A percentile compares a stretch with the other conserved stretches of the same genome.
phyloP scores from a whole-genome alignment of 2,329 filamentous ascomycete species.

The Verticillium albo-atrum region DNA sequence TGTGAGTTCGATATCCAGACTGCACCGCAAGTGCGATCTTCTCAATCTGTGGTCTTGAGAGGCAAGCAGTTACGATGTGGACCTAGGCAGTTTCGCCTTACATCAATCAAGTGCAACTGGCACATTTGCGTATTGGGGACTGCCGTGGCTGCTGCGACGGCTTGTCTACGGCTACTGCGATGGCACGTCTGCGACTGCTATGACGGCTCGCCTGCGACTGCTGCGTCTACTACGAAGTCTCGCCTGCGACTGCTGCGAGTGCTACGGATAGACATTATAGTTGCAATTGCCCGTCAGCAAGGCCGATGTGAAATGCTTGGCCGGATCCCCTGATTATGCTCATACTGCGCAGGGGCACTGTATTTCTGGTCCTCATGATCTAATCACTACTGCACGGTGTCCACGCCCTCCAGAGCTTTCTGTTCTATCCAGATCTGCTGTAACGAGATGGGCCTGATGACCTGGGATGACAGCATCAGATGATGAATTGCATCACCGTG shows the following conservation, averaged over 20 bases:
- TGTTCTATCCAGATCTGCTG: constrained; percentile 25
- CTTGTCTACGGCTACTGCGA: too few species aligned
- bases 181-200: too few species aligned
- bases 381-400: constrained; percentile 3
- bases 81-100: background rate
- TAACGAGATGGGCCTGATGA: constrained; percentile 27
- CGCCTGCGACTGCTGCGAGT: too few species aligned
- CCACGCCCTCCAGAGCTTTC: constrained; percentile 15
- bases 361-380: background rate
- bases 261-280: too few species aligned
- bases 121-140: too few species aligned
- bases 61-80: background rate
- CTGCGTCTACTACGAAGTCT: too few species aligned
- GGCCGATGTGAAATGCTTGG: too few species aligned
- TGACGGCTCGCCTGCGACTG: too few species aligned
- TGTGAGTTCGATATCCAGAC: background rate
- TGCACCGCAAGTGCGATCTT: background rate
- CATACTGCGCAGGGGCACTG: too few species aligned
- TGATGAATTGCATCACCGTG: constrained; percentile 25
- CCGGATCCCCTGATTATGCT: too few species aligned
- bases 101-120: background rate
- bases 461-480: constrained; percentile 20
- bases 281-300: too few species aligned
- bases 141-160: too few species aligned
- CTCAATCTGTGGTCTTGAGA: background rate